phyloP scores from a whole-genome alignment of 164 flowering plant genomes.

The Stephania yunnanensis region DNA sequence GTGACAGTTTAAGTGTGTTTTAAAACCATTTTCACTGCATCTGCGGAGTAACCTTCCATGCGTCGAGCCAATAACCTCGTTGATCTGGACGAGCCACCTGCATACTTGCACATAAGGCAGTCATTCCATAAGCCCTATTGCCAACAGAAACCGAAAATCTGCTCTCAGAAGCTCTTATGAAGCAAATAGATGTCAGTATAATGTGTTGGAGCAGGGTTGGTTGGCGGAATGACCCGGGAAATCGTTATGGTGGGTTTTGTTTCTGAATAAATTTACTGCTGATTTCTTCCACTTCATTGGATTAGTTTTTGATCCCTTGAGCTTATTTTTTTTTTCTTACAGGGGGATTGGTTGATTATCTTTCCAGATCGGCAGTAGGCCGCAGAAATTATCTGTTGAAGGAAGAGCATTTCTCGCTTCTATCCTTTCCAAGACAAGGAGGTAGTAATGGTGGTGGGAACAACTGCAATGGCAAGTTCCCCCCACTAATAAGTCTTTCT shows the following conservation, averaged over 20 bases:
- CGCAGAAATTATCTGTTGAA: conserved; percentile 34
- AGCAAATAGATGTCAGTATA: not conserved
- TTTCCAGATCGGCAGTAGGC: conserved; percentile 36
- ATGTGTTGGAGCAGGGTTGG: not conserved
- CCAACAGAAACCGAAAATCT: no score
- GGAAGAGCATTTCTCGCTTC: conserved; percentile 42
- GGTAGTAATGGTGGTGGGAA: conserved; percentile 25
- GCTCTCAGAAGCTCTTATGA: no score
- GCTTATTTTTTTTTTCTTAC: conserved; percentile 35
- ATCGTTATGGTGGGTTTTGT: not conserved
- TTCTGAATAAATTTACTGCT: not conserved
- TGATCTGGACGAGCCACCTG: not conserved
- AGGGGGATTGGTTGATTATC: conserved; percentile 63
- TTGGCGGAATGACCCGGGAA: not conserved
- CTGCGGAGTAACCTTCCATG: not conserved
- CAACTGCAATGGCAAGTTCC: conserved; percentile 21
- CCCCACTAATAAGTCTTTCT: conserved; percentile 21
- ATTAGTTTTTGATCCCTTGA: conserved; percentile 31
- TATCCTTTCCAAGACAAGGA: conserved; percentile 24
- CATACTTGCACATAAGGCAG: not conserved
- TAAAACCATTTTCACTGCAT: not conserved
- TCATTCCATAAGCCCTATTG: no score
- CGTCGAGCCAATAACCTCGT: not conserved
- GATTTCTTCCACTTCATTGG: conserved; percentile 9
- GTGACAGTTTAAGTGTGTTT: not conserved